Evolutionary conservation across 768 basidiomycete genomes (phyloP), one percentile per base, ranked within the genome.

Genomic region (Zangia roseola): DNA sequence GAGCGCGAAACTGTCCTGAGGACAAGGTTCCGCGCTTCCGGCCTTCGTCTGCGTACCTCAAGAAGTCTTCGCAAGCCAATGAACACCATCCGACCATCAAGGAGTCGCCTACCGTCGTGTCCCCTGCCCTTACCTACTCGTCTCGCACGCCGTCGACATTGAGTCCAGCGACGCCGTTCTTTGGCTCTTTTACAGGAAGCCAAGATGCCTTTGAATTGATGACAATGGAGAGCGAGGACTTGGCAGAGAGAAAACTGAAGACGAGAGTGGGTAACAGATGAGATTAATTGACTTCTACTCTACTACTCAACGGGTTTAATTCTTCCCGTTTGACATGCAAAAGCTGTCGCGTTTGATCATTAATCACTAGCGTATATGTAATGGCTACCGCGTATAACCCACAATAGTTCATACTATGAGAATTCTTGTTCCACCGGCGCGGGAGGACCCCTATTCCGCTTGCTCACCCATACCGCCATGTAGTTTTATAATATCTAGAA

Each of bases 131-230:
- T 50, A 86, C 82, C 14, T 87, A 82, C 58, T 81, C 82, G n/a
- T 81, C 76, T 19, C 71, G 73, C 37, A 82, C 84, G 23, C 79
- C 83, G 14, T 80, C 82, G 33, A 84, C 82, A 24, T 72, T 86
- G 46, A 86, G 85, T 60, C 85, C 85, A 16, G 78, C 83, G 10
- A 87, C 84, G 10, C 84, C 84, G 10, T 87, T 85, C 69, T 82
- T 86, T 66, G 78, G 79, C 23, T 78, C 80, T 8, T 85, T 86
- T 60, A 41, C 40, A 17, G 47, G 62, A 19, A 50, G 54, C 25
- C 59, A 64, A 43, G 72, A 71, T 21, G 52, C 45, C 20, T 74
- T 70, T 51, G 69, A 67, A 17, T 54, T 49, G 25, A 35, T 57
- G 54, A 47, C 54, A 30, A 48, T 50, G 37, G 64, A 59, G 20